Base-by-base conservation (phyloP, 371 early-diverging fungal species). In the Catenaria anguillulae region DNA sequence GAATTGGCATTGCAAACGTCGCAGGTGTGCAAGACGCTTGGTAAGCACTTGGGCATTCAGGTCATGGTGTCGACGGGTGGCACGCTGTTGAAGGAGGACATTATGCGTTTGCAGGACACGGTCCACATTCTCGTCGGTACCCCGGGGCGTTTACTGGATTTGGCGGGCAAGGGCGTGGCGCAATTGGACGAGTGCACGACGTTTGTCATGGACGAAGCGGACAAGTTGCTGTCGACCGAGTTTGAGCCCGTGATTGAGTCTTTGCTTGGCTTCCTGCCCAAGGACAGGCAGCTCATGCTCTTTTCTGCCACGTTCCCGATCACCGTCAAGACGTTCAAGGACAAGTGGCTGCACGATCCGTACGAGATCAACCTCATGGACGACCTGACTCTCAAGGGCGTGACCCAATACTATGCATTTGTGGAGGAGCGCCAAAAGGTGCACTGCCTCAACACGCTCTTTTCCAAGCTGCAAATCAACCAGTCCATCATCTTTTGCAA, bases 401-500 rank as follows among this genome's bases (percentile, higher is more conserved):
- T 99, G 23, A 94, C 95, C 19, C 99, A 99, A 72, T 99, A 89
- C 75, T 99, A 98, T 75, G 97, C 94, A 24, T 95, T 86, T 75
- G 98, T 99, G 4, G 95, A 97, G 71, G 92, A 94, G 70, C 82
- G 88, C 63, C 93, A 98, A 70, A 99, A 99, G 72, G 93, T 98
- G 2, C 96, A 96, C 71, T 98, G 85, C 54, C 67, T 75, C 48
- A 56, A 43, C 52, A 37, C 23, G 42, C 40, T 33, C 42, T 26
- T 60, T 64, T 33, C 60, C 10, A 63, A 72, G 86, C 84, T 98
- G 29, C 92, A 94, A 82, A 90, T 98, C 82, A 97, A 98, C 74
- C 98, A 99, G 78, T 96, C 97, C 61, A 96, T 98, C 66, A 97
- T 99, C 70, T 99, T 98, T 74, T 97, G 97, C 76, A 98, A 97